Evolutionary conservation across 1,284 basidiomycete species (phyloP).

Genomic region (Blastosporella zonata): DNA sequence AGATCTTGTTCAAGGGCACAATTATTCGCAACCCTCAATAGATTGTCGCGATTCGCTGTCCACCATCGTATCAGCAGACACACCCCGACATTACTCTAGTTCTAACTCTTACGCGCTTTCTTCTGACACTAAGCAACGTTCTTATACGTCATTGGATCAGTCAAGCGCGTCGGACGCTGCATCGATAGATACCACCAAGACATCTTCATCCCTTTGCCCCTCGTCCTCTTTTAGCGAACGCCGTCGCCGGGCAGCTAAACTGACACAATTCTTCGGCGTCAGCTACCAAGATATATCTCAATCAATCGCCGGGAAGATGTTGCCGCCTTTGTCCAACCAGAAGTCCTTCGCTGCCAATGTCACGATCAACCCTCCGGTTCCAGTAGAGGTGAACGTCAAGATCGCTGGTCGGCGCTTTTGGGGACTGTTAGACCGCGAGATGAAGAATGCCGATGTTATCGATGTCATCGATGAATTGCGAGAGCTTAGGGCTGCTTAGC

Average conservation of each 20-base stretch:
- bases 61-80: conserved; percentile 11
- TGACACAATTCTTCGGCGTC: conserved; percentile 60
- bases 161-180: conserved; percentile 1
- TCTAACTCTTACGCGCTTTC: conserved; percentile 7
- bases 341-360: background rate
- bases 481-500: conserved; percentile 38
- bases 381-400: conserved; percentile 35
- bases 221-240: conserved; percentile 21
- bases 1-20: conserved; percentile 7
- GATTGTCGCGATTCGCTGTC: conserved; percentile 11
- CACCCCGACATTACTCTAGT: conserved; percentile 11
- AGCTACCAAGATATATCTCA: conserved; percentile 43
- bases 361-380: background rate
- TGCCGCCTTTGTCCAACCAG: background rate
- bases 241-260: conserved; percentile 46
- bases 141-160: conserved; percentile 8
- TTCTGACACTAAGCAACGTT: background rate
- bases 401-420: conserved; percentile 39
- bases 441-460: conserved; percentile 31
- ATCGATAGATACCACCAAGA: background rate
- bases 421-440: conserved; percentile 30
- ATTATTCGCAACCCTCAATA: background rate
- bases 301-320: conserved; percentile 21
- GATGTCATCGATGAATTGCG: conserved; percentile 51
- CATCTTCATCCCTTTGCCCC: conserved; percentile 1